These are phyloP conservation scores for Cladophialophora yegresii DNA, from an alignment of 2,329 filamentous ascomycete genomes.

Conservation along the genomic window DNA sequence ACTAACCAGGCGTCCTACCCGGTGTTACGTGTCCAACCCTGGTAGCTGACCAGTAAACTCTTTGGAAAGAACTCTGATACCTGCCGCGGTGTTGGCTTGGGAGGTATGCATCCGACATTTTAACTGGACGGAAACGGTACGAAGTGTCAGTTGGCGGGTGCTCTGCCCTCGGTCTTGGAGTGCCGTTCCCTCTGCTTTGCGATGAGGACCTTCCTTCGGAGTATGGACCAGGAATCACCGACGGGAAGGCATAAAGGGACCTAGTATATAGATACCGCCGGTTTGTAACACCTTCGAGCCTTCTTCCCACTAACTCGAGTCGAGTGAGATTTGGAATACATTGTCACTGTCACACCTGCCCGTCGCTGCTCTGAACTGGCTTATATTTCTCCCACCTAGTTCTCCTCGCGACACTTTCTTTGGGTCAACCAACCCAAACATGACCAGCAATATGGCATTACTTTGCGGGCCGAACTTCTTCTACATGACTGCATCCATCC, in stretches of 20 bases:
- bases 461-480: conserved; percentile 13
- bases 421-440: background rate
- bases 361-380: background rate
- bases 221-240: background rate
- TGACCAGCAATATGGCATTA: conserved; percentile 11
- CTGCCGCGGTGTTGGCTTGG: background rate
- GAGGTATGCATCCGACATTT: background rate
- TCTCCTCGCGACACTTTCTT: background rate
- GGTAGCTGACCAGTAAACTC: background rate
- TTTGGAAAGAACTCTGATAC: background rate
- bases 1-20: background rate
- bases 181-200: background rate
- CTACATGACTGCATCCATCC: conserved; percentile 24
- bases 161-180: conserved; percentile 2
- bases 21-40: background rate
- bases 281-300: background rate
- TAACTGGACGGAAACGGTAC: background rate
- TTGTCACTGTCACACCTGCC: conserved; percentile 2
- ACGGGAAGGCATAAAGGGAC: background rate
- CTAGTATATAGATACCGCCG: conserved; percentile 1
- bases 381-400: background rate
- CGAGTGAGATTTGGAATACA: background rate
- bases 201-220: background rate
- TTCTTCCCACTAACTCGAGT: background rate
- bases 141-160: conserved; percentile 3